Evolutionary conservation across 2,329 filamentous ascomycete genomes (phyloP), one percentile per base, ranked within the genome.

Genomic region (Exophiala sideris): DNA sequence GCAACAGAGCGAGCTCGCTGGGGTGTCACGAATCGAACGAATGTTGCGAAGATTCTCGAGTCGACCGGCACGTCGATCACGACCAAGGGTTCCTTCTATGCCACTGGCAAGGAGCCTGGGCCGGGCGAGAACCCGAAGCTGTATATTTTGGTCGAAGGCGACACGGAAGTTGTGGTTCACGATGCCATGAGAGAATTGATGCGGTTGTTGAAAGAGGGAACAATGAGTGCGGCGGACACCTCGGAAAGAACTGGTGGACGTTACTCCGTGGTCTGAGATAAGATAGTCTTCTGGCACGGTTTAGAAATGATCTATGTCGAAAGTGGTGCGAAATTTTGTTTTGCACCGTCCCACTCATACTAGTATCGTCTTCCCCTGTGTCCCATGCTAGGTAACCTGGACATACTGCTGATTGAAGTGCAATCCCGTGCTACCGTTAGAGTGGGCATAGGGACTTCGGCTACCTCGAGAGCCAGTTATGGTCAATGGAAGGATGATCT

Each of bases 11-110:
- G 96, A 78, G 94, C 94, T 60, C 84, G 94, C 64, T 99, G 94
- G 94, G 92, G 91, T 9, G 94, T 99, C 74, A 99, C 94, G 36
- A 99, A 99, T 71, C 85, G 94, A 61, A 97, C 94, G 34, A 99
- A 99, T 67, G 94, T 99, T 53, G 91, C 92, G 64, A 99, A 97
- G 79, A 96, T 99, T 64, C 80, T 99, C 61, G 94, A 99, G 67
- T 83, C 89, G 8, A 96, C 92, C 0, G 92, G 91, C 38, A 95
- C 91, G 1, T 96, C 90, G 5, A 99, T 99, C 70, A 99, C 94
- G 0, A 96, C 91, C 41, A 99, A 99, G 76, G 94, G 94, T 62
- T 94, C 81, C 57, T 97, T 90, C 71, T 97, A 97, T 66, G 72
- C 86, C 1, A 67, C 84, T 1, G 91, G 91, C 61, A 95, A 95